Conservation (phyloP, 305 asterid genomes). For the Solanum chacoense region DNA sequence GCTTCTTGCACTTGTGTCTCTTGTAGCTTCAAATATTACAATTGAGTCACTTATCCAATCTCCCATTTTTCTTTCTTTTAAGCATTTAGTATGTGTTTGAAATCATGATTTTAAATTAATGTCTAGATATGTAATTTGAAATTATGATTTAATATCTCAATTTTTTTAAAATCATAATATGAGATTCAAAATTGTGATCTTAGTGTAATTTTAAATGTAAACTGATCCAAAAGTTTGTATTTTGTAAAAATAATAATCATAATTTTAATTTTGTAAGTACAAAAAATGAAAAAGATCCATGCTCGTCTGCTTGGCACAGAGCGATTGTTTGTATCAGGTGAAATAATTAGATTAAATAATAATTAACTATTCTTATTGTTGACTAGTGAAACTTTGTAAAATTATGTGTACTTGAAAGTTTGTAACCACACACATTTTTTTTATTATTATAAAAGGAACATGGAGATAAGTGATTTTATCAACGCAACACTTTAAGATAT, state of each 20-base stretch:
- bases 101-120: background rate
- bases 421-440: background rate
- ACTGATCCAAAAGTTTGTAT: background rate
- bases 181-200: background rate
- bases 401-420: background rate
- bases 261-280: background rate
- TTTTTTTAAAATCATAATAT: background rate
- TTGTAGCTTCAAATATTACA: background rate
- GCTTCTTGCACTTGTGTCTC: background rate
- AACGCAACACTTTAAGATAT: background rate
- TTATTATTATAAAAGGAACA: background rate
- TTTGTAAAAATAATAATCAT: background rate
- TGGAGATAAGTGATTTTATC: background rate
- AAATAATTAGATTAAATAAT: background rate
- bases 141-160: background rate
- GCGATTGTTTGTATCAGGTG: background rate
- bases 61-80: background rate
- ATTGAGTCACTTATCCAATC: background rate
- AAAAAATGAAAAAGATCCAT: background rate
- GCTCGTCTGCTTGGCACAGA: rapidly evolving
- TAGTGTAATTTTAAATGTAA: background rate
- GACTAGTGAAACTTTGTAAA: background rate
- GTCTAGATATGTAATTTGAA: background rate
- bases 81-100: background rate
- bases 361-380: background rate